Percentiles rank a stretch among this genome's conserved stretches.
Evolutionary conservation across 305 asterid genomes (phyloP).

Genomic region (Fraxinus ornus): DNA sequence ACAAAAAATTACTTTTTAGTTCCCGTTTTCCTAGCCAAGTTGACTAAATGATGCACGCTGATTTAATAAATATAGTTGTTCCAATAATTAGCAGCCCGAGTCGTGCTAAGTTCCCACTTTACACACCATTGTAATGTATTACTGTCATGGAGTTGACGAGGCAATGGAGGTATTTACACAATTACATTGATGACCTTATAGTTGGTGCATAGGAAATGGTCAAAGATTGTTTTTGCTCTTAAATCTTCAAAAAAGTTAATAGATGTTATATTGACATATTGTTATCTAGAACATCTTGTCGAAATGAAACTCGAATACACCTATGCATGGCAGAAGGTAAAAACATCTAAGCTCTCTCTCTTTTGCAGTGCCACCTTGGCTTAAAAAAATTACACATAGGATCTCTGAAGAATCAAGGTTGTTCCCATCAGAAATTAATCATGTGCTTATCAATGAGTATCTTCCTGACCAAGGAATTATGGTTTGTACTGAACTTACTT

Average conservation of each 20-base stretch:
- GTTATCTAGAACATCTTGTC: conserved; percentile 4
- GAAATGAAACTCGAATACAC: background rate
- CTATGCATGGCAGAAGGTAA: conserved; percentile 1
- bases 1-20: background rate
- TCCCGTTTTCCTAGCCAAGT: background rate
- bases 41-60: background rate
- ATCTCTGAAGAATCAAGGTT: conserved; percentile 52
- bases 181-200: background rate
- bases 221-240: background rate
- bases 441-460: conserved; percentile 90
- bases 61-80: background rate
- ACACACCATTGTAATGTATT: background rate
- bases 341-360: conserved; percentile 10
- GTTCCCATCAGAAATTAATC: conserved; percentile 81
- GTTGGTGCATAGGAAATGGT: background rate
- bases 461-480: conserved; percentile 85
- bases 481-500: conserved; percentile 42
- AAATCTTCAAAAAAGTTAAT: background rate
- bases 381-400: conserved; percentile 54
- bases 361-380: conserved; percentile 88
- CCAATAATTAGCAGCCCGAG: background rate
- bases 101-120: background rate
- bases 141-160: background rate
- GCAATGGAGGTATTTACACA: background rate
- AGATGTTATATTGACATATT: background rate